Base-by-base conservation (phyloP, 2,329 filamentous ascomycete species). In the Sporothrix dimorphospora region DNA sequence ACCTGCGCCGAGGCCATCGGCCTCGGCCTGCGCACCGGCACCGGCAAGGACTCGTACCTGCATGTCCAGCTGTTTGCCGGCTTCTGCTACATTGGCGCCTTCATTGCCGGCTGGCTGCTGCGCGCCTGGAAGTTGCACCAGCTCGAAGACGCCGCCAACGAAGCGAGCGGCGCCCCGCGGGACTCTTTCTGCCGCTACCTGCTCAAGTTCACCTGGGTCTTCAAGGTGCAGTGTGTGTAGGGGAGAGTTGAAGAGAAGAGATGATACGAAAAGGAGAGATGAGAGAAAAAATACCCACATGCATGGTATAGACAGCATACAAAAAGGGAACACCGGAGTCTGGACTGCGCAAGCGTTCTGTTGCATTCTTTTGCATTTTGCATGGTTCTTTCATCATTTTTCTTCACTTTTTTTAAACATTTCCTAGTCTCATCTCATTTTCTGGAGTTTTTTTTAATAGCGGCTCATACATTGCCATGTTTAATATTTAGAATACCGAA, bases 1-100 rank as follows among this genome's bases (percentile, higher is more conserved):
- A 93, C 91, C 0, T 94, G 90, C 75, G 86, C 88, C 49, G 88
- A 90, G 75, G 87, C 88, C 1, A 91, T 92, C 75, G 90, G 85
- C 2, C 79, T 92, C 53, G 82, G 87, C 69, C 85, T 92, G 40
- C 83, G 84, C 72, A 75, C 80, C 76, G 69, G 80, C 21, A 19
- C 55, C 16, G 77, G 83, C 49, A 34, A 80, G 0, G 79, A 81
- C 38, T 84, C 85, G 24, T 89, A 89, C 72, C 79, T 87, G 2
- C 79, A 85, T 11, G 83, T 85, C 0, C 85, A 89, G 77, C 76
- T 91, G 1, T 91, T 91, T 74, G 85, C 86, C 0, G 89, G 87
- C 1, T 81, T 88, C 72, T 87, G 90, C 82, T 92, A 87, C 75
- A 78, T 91, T 27, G 84, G 81, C 1, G 87, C 85, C 16, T 86